Evolutionary conservation across 176 grass and related monocot genomes (phyloP), one percentile per base, ranked within the genome.

Genomic region (Eragrostis curvula): DNA sequence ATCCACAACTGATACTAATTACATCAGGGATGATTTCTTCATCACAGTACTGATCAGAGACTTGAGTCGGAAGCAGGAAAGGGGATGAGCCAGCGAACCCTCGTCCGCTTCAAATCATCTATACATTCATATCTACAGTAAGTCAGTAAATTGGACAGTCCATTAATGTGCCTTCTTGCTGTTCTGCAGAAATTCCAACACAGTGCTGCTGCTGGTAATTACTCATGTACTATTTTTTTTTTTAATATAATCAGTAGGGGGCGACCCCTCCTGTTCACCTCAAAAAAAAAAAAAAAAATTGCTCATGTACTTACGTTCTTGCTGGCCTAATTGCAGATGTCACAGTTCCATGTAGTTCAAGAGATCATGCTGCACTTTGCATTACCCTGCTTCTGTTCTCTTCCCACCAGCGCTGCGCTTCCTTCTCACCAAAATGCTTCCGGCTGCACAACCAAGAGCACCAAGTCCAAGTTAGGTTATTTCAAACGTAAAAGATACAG

Each of bases 361-460:
- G 24, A 28, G 70, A 43, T 41, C 3, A 81, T 70, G 66, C 52
- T 75, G 75, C 93, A 87, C 6, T 88, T 88, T 15, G 58, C 50
- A 41, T 87, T 62, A 89, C 88, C 69, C 81, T 84, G 77, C 82
- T 55, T 67, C 89, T 83, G 41, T 98, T 90, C 47, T 93, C 77
- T 68, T 91, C 78, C 96, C 96, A 98, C 96, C 96, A 98, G 43
- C 63, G 29, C 48, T 98, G 87, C 20, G 96, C 96, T 53, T 89
- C 90, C 74, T 95, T 92, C 62, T 95, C 86, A 21, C 89, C 89
- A 60, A 93, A 98, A 86, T 95, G 92, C 81, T 95, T 98, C 60
- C 88, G 96, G 68, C 92, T 98, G 84, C 53, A 83, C 28, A 84
- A 71, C 39, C 60, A 50, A 81, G 14, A 55, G 66, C 66, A 20